phyloP scores from a whole-genome alignment of 805 yeast genomes.

The Dipodascus geniculatus region DNA sequence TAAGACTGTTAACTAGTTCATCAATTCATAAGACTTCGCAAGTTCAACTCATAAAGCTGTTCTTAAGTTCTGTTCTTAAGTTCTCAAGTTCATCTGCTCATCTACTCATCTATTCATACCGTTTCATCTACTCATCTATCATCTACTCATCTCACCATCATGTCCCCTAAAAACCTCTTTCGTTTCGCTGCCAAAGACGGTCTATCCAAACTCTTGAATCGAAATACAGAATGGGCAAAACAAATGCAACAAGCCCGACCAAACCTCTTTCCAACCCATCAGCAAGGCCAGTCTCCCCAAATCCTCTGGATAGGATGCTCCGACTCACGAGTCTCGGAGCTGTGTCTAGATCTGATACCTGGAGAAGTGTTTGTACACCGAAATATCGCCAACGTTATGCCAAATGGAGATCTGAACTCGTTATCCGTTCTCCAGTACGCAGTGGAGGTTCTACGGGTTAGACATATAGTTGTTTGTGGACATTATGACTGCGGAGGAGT shows the following conservation, averaged over 20 bases:
- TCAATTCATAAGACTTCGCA: too few species aligned
- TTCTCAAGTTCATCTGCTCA: too few species aligned
- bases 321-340: slow-evolving; percentile 82
- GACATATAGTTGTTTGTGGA: slow-evolving; percentile 77
- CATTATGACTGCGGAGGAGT: slow-evolving; percentile 95
- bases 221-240: slow-evolving; percentile 35
- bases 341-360: slow-evolving; percentile 63
- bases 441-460: slow-evolving; percentile 69
- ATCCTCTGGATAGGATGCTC: slow-evolving; percentile 92
- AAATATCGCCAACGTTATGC: slow-evolving; percentile 72
- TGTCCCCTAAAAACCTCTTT: slow-evolving; percentile 16
- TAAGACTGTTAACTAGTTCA: too few species aligned
- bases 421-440: slow-evolving; percentile 82
- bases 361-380: slow-evolving; percentile 88
- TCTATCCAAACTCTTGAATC: slow-evolving; percentile 25
- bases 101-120: too few species aligned
- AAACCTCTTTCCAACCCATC: slow-evolving; percentile 49
- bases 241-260: slow-evolving; percentile 40
- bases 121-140: background rate
- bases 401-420: slow-evolving; percentile 55
- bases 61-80: too few species aligned
- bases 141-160: background rate
- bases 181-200: slow-evolving; percentile 26
- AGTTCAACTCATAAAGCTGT: too few species aligned
- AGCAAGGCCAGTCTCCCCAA: slow-evolving; percentile 82